Evolutionary conservation across 805 yeast species (phyloP).

Genomic region (Candida sphagnicola): DNA sequence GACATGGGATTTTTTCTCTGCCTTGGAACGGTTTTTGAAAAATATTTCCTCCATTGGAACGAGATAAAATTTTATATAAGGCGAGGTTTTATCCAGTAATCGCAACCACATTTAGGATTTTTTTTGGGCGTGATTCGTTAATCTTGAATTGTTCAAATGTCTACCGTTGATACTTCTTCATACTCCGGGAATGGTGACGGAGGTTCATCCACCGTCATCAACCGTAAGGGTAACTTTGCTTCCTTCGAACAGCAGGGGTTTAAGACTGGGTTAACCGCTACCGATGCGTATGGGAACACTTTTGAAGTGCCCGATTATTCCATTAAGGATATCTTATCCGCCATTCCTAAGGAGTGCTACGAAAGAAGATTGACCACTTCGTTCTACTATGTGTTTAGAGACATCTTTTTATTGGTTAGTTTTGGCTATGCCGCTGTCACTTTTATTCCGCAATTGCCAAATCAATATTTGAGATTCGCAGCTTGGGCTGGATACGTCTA

Average conservation of each 20-base stretch:
- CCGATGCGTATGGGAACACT: slow-evolving; percentile 60
- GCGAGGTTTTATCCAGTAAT: too few species aligned
- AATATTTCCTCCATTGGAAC: background rate
- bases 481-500: slow-evolving; percentile 58
- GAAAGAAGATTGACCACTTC: slow-evolving; percentile 55
- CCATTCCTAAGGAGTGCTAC: slow-evolving; percentile 73
- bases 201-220: slow-evolving; percentile 15
- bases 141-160: too few species aligned
- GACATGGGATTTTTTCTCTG: too few species aligned
- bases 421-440: slow-evolving; percentile 50
- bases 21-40: too few species aligned
- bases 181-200: slow-evolving; percentile 9
- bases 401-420: slow-evolving; percentile 45
- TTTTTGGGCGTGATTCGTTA: background rate
- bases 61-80: background rate
- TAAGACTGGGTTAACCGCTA: slow-evolving; percentile 32
- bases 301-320: slow-evolving; percentile 73
- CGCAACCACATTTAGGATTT: too few species aligned
- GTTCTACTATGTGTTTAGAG: slow-evolving; percentile 65
- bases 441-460: slow-evolving; percentile 26
- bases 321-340: slow-evolving; percentile 68
- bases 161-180: slow-evolving; percentile 3
- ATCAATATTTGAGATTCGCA: slow-evolving; percentile 41
- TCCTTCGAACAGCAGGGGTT: slow-evolving; percentile 18
- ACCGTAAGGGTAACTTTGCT: slow-evolving; percentile 38